Conservation (phyloP, 164 flowering plant species). For the Kingdonia uniflora region DNA sequence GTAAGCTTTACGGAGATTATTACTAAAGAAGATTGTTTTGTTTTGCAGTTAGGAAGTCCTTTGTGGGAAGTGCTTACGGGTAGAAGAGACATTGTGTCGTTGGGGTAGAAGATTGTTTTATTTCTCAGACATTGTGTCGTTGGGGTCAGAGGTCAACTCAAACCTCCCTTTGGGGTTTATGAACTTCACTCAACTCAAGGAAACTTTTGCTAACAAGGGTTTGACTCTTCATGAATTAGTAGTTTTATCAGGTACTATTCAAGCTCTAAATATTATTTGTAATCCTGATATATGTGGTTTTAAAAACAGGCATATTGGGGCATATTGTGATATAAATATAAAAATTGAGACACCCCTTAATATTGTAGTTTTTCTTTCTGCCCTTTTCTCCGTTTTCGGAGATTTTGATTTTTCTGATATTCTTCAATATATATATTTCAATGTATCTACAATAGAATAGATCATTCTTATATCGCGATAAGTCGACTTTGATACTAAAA, state of each 20-base stretch:
- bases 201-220: conserved; percentile 24
- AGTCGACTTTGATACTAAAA: too few species aligned
- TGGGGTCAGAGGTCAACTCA: conserved; percentile 23
- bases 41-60: conserved; percentile 23
- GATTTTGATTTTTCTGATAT: background rate
- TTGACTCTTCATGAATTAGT: conserved; percentile 38
- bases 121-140: conserved; percentile 44
- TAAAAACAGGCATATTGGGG: background rate
- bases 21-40: background rate
- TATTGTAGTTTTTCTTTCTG: too few species aligned
- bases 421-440: background rate
- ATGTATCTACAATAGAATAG: background rate
- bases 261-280: too few species aligned
- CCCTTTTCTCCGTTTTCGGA: background rate
- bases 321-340: background rate
- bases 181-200: conserved; percentile 28
- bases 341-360: too few species aligned
- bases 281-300: background rate
- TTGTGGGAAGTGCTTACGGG: conserved; percentile 53
- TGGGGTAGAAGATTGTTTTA: too few species aligned
- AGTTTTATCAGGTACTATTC: conserved; percentile 37
- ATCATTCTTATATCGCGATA: too few species aligned
- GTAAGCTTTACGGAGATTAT: too few species aligned
- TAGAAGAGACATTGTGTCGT: conserved; percentile 54
- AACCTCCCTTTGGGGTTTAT: conserved; percentile 29